These are phyloP conservation scores for Myochromella boudieri DNA, from an alignment of 768 basidiomycete genomes.

Conservation along the genomic window DNA sequence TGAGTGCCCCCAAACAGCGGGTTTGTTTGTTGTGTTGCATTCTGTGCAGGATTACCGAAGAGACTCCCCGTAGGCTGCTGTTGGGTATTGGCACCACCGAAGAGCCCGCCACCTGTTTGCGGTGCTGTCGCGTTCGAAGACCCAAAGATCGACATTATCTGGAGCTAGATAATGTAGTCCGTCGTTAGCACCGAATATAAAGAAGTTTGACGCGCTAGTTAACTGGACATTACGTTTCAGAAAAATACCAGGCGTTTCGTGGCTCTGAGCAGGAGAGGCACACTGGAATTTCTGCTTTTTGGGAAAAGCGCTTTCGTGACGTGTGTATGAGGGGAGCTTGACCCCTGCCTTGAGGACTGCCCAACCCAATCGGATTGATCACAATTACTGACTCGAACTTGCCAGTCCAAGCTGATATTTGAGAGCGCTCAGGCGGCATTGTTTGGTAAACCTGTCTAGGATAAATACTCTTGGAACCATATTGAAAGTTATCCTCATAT, in stretches of 20 bases:
- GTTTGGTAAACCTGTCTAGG: not conserved
- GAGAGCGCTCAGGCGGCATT: too few relatives aligned
- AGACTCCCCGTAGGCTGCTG: slow-evolving; percentile 26
- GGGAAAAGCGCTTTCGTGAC: too few relatives aligned
- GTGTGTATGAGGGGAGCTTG: too few relatives aligned
- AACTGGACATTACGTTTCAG: not conserved
- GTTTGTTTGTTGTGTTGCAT: slow-evolving; percentile 10
- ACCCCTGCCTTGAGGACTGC: too few relatives aligned
- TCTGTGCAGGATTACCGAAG: slow-evolving; percentile 24
- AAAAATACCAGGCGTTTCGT: too few relatives aligned
- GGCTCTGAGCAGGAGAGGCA: too few relatives aligned
- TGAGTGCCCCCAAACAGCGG: slow-evolving; percentile 16
- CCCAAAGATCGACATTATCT: slow-evolving; percentile 20
- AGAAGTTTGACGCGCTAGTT: not conserved
- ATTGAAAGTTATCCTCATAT: too few relatives aligned
- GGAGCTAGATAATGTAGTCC: not conserved
- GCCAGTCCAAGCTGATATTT: too few relatives aligned
- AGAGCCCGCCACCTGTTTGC: slow-evolving; percentile 22
- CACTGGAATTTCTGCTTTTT: too few relatives aligned
- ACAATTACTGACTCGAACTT: too few relatives aligned
- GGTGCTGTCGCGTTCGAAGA: slow-evolving; percentile 13
- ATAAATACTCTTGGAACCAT: not conserved
- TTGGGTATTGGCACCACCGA: slow-evolving; percentile 25
- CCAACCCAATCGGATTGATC: too few relatives aligned
- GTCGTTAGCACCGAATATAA: not conserved